phyloP scores from a whole-genome alignment of 371 early-diverging fungal genomes.

The Mucor saturninus region DNA sequence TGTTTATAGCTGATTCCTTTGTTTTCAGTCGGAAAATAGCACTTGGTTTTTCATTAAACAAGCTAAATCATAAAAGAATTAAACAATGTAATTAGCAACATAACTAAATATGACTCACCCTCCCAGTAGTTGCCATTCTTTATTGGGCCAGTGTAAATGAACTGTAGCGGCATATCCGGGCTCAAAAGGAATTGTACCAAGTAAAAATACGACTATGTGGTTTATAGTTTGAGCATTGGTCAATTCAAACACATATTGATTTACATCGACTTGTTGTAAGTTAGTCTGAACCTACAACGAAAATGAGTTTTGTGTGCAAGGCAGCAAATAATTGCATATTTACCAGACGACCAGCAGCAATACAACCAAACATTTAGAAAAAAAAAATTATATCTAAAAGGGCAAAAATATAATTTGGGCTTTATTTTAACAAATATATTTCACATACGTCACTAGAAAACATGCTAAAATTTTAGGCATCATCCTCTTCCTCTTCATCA shows the following conservation, averaged over 20 bases:
- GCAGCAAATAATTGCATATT: neutral
- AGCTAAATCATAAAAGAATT: constrained; percentile 29
- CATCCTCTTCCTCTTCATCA: constrained; percentile 12
- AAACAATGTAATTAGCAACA: neutral
- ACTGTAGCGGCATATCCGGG: constrained; percentile 87
- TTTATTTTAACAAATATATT: too few relatives aligned
- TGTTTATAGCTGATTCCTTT: constrained; percentile 17
- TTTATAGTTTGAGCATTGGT: constrained; percentile 83
- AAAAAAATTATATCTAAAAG: neutral
- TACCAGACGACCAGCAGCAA: constrained; percentile 86
- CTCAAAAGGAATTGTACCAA: constrained; percentile 86
- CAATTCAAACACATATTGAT: constrained; percentile 82
- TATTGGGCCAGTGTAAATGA: constrained; percentile 87
- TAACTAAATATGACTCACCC: constrained; percentile 48
- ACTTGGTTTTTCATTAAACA: constrained; percentile 78
- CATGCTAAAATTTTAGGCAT: neutral
- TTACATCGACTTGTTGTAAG: constrained; percentile 83
- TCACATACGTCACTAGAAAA: too few relatives aligned
- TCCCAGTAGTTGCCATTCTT: constrained; percentile 86
- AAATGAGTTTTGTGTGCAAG: neutral
- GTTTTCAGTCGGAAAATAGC: constrained; percentile 75
- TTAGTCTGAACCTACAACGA: constrained; percentile 83
- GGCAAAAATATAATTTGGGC: too few relatives aligned
- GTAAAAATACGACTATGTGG: constrained; percentile 91
- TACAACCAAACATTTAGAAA: constrained; percentile 84